Conservation (phyloP, 2,329 filamentous ascomycete species). For the Ceratocystis diversiconidia region DNA sequence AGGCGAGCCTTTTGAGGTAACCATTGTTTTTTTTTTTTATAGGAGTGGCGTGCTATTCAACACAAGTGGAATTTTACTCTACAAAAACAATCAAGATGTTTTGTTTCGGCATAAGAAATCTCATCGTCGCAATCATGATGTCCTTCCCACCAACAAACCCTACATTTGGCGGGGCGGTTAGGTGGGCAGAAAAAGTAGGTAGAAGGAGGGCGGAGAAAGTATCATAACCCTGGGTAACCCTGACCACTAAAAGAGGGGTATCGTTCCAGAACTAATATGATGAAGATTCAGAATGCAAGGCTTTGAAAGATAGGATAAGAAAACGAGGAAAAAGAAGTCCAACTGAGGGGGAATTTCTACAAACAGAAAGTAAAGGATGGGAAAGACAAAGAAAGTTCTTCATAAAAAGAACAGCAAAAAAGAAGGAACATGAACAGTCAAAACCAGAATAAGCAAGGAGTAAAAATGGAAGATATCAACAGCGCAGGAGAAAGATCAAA, state of each 20-base stretch:
- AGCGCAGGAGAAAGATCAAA: background rate
- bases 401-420: constrained; percentile 17
- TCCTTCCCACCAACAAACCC: background rate
- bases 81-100: background rate
- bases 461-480: constrained; percentile 10
- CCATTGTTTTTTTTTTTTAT: background rate
- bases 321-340: background rate
- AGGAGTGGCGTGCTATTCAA: background rate
- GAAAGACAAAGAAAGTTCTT: constrained; percentile 1
- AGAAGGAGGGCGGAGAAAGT: background rate
- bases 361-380: background rate
- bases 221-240: background rate
- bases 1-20: constrained; percentile 16
- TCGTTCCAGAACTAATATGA: background rate
- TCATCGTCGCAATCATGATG: background rate
- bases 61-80: background rate
- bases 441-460: constrained; percentile 15
- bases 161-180: background rate
- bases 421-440: constrained; percentile 10
- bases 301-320: background rate
- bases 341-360: constrained; percentile 2
- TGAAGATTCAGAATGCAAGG: background rate
- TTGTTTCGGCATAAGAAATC: background rate
- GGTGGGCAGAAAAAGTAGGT: background rate
- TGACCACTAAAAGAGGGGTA: background rate